Conservation (phyloP, 352 stramenopile genomes). For the Pythium angustatum region DNA sequence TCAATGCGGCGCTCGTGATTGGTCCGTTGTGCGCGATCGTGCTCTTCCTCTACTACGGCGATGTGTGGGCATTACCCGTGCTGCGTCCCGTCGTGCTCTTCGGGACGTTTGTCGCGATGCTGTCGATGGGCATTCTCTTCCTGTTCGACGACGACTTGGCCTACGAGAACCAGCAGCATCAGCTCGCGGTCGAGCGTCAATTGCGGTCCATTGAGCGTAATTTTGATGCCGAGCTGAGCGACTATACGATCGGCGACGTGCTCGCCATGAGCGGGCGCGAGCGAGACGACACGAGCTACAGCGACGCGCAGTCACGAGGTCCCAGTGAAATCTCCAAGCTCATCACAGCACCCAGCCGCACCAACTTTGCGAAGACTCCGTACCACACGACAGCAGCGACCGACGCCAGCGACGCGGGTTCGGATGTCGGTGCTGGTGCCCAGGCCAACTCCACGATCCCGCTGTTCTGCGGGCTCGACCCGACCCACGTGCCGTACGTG, state of each 20-base stretch:
- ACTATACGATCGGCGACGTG: conserved; percentile 24
- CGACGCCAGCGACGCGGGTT: conserved; percentile 5
- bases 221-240: conserved; percentile 58
- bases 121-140: conserved; percentile 68
- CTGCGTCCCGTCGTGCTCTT: conserved; percentile 70
- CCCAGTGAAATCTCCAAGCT: conserved; percentile 27
- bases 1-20: conserved; percentile 48
- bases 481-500: conserved; percentile 54
- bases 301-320: conserved; percentile 15
- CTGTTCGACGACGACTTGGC: conserved; percentile 80
- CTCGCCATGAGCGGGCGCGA: conserved; percentile 10
- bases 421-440: not conserved
- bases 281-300: conserved; percentile 13
- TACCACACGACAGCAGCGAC: conserved; percentile 17
- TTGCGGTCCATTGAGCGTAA: conserved; percentile 64
- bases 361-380: conserved; percentile 6
- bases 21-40: conserved; percentile 62
- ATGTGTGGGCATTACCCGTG: conserved; percentile 70
- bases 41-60: conserved; percentile 70
- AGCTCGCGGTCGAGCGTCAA: conserved; percentile 58
- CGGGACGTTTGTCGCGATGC: conserved; percentile 55
- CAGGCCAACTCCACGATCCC: not conserved
- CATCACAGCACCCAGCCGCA: not conserved
- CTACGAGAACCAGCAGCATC: conserved; percentile 61
- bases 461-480: conserved; percentile 32